Conservation (phyloP, 495 filamentous ascomycete genomes). For the Penicillium canariense region DNA sequence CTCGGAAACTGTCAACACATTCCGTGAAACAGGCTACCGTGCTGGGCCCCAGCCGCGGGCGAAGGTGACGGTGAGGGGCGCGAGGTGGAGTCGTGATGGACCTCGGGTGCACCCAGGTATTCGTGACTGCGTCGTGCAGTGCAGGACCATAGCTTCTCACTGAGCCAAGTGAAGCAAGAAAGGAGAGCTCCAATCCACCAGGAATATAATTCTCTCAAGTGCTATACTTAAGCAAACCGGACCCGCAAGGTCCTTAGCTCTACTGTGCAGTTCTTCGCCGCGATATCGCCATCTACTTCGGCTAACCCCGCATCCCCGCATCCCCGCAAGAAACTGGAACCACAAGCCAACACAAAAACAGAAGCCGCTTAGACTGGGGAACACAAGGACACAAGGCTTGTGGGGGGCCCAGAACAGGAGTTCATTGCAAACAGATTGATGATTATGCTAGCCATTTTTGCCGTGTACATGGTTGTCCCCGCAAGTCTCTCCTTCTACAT, state of each 20-base stretch:
- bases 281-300: background rate
- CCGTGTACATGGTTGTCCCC: background rate
- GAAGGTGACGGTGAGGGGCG: conserved; percentile 9
- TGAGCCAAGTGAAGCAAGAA: background rate
- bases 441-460: too few species aligned
- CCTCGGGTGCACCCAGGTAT: conserved; percentile 9
- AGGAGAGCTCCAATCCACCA: background rate
- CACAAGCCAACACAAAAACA: background rate
- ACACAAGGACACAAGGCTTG: too few species aligned
- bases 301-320: conserved; percentile 8
- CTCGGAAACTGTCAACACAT: background rate
- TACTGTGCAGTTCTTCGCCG: background rate
- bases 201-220: background rate
- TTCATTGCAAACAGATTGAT: too few species aligned
- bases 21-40: background rate
- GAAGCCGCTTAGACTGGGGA: background rate
- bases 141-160: background rate
- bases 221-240: background rate
- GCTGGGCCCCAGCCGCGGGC: background rate
- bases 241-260: conserved; percentile 13
- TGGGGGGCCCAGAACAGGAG: too few species aligned
- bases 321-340: conserved; percentile 2
- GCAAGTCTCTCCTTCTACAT: conserved; percentile 29
- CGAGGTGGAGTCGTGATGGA: conserved; percentile 9
- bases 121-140: background rate